phyloP scores from a whole-genome alignment of 768 basidiomycete species.

The Harrya chromipes region DNA sequence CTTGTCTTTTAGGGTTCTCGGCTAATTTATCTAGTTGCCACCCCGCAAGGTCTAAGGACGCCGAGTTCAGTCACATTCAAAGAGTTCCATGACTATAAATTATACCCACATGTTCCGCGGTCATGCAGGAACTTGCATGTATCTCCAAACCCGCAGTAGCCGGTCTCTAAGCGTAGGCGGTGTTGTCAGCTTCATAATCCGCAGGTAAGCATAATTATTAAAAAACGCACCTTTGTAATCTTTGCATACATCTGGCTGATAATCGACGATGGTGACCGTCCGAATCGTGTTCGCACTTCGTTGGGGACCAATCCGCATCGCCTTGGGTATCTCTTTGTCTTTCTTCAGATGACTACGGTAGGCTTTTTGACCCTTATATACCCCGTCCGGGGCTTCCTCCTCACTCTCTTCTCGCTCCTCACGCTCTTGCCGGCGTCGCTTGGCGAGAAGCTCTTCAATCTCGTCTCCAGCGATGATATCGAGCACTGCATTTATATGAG shows the following conservation, averaged over 20 bases:
- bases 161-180: conserved; percentile 68
- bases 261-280: conserved; percentile 93
- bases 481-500: conserved; percentile 67
- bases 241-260: conserved; percentile 99
- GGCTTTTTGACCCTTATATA: conserved; percentile 82
- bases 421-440: conserved; percentile 58
- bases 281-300: conserved; percentile 77
- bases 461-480: conserved; percentile 84
- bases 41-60: conserved; percentile 77
- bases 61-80: conserved; percentile 9
- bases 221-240: conserved; percentile 89
- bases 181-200: conserved; percentile 16
- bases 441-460: conserved; percentile 71
- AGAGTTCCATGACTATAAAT: not conserved
- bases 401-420: conserved; percentile 49
- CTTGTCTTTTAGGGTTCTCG: conserved; percentile 64
- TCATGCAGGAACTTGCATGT: conserved; percentile 99
- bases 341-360: conserved; percentile 82
- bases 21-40: conserved; percentile 98
- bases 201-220: conserved; percentile 2
- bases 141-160: conserved; percentile 98
- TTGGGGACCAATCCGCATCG: conserved; percentile 83
- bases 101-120: conserved; percentile 81
- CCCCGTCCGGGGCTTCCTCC: conserved; percentile 64
- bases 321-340: conserved; percentile 79